A percentile compares a stretch with the other conserved stretches of the same genome.
Evolutionary conservation across 768 basidiomycete species (phyloP).

Genomic region (Tricholoma furcatifolium): DNA sequence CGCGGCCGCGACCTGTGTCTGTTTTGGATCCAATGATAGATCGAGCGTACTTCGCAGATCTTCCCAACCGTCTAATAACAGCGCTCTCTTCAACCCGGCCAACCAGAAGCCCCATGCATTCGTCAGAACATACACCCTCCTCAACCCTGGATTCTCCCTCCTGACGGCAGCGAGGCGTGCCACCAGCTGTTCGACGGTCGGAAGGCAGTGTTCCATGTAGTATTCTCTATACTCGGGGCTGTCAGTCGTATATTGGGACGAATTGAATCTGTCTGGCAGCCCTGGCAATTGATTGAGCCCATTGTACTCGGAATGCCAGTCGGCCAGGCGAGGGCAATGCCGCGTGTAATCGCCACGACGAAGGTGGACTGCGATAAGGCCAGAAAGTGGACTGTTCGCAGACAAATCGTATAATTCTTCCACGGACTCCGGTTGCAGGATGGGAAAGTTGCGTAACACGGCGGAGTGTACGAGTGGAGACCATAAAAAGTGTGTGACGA

Average conservation of each 20-base stretch:
- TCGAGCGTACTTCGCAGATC: conserved; percentile 43
- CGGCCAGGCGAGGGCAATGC: conserved; percentile 51
- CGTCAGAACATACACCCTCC: conserved; percentile 38
- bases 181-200: conserved; percentile 37
- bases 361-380: conserved; percentile 53
- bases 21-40: conserved; percentile 40
- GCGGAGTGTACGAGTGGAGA: conserved; percentile 57
- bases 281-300: conserved; percentile 47
- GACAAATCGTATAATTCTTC: conserved; percentile 18
- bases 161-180: conserved; percentile 30
- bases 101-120: conserved; percentile 50
- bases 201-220: conserved; percentile 37
- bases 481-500: conserved; percentile 56
- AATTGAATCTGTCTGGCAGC: conserved; percentile 41
- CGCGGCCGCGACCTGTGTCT: conserved; percentile 47
- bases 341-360: conserved; percentile 57
- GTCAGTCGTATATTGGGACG: conserved; percentile 17
- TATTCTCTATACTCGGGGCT: conserved; percentile 24
- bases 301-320: conserved; percentile 44
- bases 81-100: conserved; percentile 31
- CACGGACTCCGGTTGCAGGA: conserved; percentile 34
- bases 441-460: conserved; percentile 46
- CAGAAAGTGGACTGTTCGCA: conserved; percentile 28
- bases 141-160: conserved; percentile 23
- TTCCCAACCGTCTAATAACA: conserved; percentile 49